These are phyloP conservation scores for Polytrichum commune DNA, from an alignment of 225 moss, liverwort and hornwort species.

Conservation along the genomic window DNA sequence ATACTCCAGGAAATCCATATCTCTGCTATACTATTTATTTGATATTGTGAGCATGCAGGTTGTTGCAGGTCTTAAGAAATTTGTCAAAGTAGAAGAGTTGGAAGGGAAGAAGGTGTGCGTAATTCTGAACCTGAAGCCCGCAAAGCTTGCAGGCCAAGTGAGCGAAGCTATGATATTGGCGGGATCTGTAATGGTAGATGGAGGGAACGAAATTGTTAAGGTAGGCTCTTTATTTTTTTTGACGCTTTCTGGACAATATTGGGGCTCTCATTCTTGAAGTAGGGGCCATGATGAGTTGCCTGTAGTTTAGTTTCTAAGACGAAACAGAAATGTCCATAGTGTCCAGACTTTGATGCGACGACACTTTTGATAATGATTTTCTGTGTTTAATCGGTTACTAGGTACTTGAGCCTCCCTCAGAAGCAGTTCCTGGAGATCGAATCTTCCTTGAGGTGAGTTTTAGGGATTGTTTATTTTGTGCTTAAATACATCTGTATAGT, in stretches of 20 bases:
- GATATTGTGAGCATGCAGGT: constrained; percentile 34
- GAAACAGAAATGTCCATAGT: too few relatives aligned
- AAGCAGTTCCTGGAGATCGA: constrained; percentile 66
- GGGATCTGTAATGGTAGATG: constrained; percentile 52
- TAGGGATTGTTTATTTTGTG: not conserved
- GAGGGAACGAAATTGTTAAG: constrained; percentile 80
- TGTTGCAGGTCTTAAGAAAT: constrained; percentile 89
- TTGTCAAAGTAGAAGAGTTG: constrained; percentile 63
- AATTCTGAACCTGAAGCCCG: constrained; percentile 88
- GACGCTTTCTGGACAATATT: too few relatives aligned
- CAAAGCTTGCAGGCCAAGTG: constrained; percentile 85
- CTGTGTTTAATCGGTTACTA: constrained; percentile 7
- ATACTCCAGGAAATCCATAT: too few relatives aligned
- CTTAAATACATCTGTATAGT: not conserved
- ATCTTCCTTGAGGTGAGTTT: constrained; percentile 70
- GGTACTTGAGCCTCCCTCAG: constrained; percentile 79
- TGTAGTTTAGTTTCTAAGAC: too few relatives aligned
- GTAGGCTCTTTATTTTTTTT: constrained; percentile 17
- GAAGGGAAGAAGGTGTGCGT: constrained; percentile 76
- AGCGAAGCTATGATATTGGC: constrained; percentile 98
- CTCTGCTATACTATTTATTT: too few relatives aligned
- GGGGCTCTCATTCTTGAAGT: too few relatives aligned
- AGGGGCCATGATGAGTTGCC: too few relatives aligned
- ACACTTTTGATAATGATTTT: too few relatives aligned
- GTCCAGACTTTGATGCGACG: too few relatives aligned